Evolutionary conservation across 2,329 filamentous ascomycete species (phyloP).

Genomic region (Diaporthe vaccinii): DNA sequence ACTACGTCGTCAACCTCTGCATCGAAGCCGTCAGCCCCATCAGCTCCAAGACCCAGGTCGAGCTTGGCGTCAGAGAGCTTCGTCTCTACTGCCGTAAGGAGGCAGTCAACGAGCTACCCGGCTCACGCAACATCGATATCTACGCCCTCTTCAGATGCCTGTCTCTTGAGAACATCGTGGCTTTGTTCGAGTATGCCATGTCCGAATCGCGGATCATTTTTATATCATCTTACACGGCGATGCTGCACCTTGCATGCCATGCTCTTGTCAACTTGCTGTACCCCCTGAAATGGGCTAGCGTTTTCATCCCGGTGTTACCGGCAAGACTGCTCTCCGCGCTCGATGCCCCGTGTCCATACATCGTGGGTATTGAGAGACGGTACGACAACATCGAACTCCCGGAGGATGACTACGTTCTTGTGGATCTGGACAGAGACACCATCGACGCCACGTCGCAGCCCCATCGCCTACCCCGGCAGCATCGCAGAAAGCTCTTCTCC

Average conservation of each 20-base stretch:
- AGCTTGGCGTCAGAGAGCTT: slow-evolving; percentile 89
- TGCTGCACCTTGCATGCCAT: slow-evolving; percentile 93
- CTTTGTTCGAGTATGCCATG: slow-evolving; percentile 92
- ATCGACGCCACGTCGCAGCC: slow-evolving; percentile 88
- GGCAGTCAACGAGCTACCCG: slow-evolving; percentile 91
- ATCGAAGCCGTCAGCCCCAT: slow-evolving; percentile 94
- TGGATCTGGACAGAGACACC: slow-evolving; percentile 91
- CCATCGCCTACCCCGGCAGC: slow-evolving; percentile 85
- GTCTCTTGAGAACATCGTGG: slow-evolving; percentile 91
- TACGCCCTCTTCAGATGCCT: slow-evolving; percentile 93
- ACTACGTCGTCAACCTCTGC: slow-evolving; percentile 97
- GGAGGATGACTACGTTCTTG: slow-evolving; percentile 94
- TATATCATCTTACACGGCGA: slow-evolving; percentile 93
- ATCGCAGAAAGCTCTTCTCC: slow-evolving; percentile 89
- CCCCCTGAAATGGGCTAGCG: slow-evolving; percentile 91
- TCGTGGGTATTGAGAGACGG: slow-evolving; percentile 93
- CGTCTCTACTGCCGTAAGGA: slow-evolving; percentile 94
- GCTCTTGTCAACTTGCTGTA: slow-evolving; percentile 90
- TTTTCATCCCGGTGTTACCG: slow-evolving; percentile 93
- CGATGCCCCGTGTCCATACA: slow-evolving; percentile 96
- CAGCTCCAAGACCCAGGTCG: slow-evolving; percentile 94
- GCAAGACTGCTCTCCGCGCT: slow-evolving; percentile 89
- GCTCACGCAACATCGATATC: slow-evolving; percentile 90
- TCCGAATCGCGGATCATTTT: slow-evolving; percentile 96
- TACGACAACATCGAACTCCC: slow-evolving; percentile 90